Evolutionary conservation across 345 rosid genomes (phyloP).

Genomic region (Salix dunnii): DNA sequence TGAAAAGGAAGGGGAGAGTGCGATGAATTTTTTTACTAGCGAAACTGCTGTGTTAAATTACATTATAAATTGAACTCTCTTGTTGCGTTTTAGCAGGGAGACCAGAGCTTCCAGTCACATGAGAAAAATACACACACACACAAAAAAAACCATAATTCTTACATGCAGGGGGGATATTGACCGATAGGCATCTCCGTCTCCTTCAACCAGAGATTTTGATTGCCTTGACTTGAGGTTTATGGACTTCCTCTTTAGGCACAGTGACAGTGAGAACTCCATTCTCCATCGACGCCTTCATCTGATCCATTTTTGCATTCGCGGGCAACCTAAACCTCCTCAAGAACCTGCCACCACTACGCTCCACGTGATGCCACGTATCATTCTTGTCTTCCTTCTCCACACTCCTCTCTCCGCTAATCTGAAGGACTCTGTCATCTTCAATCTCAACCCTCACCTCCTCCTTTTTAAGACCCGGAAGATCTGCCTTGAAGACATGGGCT

Average conservation of each 20-base stretch:
- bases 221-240: slow-evolving; percentile 10
- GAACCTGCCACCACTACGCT: slow-evolving; percentile 15
- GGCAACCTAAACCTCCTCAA: slow-evolving; percentile 11
- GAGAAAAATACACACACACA: too few species aligned
- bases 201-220: slow-evolving; percentile 11
- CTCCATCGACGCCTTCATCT: slow-evolving; percentile 13
- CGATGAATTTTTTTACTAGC: too few species aligned
- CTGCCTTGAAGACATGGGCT: slow-evolving; percentile 14
- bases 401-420: slow-evolving; percentile 16
- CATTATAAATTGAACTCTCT: too few species aligned
- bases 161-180: too few species aligned
- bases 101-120: too few species aligned
- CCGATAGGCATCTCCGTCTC: too few species aligned
- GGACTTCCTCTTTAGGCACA: slow-evolving; percentile 6
- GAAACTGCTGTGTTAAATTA: too few species aligned
- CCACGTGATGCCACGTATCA: slow-evolving; percentile 5
- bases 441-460: slow-evolving; percentile 13
- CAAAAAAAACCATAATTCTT: too few species aligned
- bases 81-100: too few species aligned
- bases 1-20: too few species aligned
- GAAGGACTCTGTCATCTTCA: slow-evolving; percentile 10
- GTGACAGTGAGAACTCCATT: slow-evolving; percentile 14
- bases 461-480: slow-evolving; percentile 11
- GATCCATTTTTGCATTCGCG: slow-evolving; percentile 13
- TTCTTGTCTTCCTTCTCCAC: slow-evolving; percentile 19